Evolutionary conservation across 768 basidiomycete species (phyloP), one percentile per base, ranked within the genome.

Genomic region (Termitomyces sp.): DNA sequence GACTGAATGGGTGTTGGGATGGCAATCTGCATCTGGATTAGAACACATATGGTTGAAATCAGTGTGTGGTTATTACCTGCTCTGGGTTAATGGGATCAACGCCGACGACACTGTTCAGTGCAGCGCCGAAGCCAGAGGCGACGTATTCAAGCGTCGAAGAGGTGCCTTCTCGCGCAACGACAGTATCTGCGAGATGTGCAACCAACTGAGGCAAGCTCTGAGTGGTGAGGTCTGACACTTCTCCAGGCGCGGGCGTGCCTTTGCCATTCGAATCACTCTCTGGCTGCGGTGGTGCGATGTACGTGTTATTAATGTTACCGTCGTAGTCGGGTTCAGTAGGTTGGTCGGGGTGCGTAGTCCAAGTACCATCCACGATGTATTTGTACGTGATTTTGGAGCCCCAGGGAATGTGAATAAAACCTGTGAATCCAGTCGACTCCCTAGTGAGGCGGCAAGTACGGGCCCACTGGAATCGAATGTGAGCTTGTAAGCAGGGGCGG

Each of bases 331-430:
- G 65, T 68, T 89, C 87, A 52, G 81, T 82, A 6, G 85, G 83
- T 55, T 76, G 76, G 57, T 77, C 76, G 35, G 78, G 75, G 46
- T 76, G 75, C 46, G 77, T 75, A 47, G 73, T 63, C 89, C 88
- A 92, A 57, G 69, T 63, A 35, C 84, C 85, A 66, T 93, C 91
- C 52, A 92, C 89, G 66, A 91, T 74, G 66, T 83, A 93, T 70
- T 93, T 93, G 81, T 88, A 93, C 7, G 73, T 64, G 55, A 89
- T 72, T 63, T 82, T 86, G 49, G 79, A 66, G 46, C 75, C 81
- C 81, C 81, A 89, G 1, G 86, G 85, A 30, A 91, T 72, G 48
- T 70, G 65, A 23, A 80, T 72, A 5, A 69, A 74, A 21, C 77
- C 82, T 52, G 75, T 72, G 69, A 89, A 92, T 4, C 84, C 85